Base-by-base conservation (phyloP, 176 grass and related monocot genomes). In the Metroxylon sagu region DNA sequence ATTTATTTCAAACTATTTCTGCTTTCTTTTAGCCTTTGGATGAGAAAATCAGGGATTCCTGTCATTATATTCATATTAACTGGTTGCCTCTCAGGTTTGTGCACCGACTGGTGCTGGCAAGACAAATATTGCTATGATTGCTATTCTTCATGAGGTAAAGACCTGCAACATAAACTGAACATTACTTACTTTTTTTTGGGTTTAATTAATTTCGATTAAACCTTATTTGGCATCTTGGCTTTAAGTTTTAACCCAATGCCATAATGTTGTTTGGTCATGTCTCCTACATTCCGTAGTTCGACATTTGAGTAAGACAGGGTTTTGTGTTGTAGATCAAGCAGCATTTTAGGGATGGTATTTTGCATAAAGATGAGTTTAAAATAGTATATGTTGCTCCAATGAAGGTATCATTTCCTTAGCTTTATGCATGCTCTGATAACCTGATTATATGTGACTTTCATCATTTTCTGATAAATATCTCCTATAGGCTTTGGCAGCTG, bases 381-480 rank as follows among this genome's bases (percentile, higher is more conserved):
- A 96, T 96, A 82, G 86, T 96, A 19, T 96, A 96, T 84, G 91
- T 96, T 73, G 91, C 91, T 77, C 91, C 91, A 71, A 96, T 96
- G 91, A 96, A 96, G 91, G 91, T 96, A 72, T 67, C 29, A 12
- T 64, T 84, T 67, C 71, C 49, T 29, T 18, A 43, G 10, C 35
- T 12, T 12, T 43, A 65, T 49, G 6, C 39, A 31, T 70, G 29
- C 57, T 61, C 15, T 70, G 25, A 52, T 54, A 49, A 64, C 15
- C 19, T 73, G 72, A 10, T 21, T 25, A 66, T 52, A 16, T 66
- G 5, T 60, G 10, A 31, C 17, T 53, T 49, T 58, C 4, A 25
- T 65, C 51, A 28, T 53, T 66, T 70, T 74, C 61, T 64, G 53
- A 19, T 25, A 74, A 71, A 76, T n/a, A 51, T 74, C 5, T 76